Evolutionary conservation across 345 rosid species (phyloP), one percentile per base, ranked within the genome.

Genomic region (Ceriops zippeliana): DNA sequence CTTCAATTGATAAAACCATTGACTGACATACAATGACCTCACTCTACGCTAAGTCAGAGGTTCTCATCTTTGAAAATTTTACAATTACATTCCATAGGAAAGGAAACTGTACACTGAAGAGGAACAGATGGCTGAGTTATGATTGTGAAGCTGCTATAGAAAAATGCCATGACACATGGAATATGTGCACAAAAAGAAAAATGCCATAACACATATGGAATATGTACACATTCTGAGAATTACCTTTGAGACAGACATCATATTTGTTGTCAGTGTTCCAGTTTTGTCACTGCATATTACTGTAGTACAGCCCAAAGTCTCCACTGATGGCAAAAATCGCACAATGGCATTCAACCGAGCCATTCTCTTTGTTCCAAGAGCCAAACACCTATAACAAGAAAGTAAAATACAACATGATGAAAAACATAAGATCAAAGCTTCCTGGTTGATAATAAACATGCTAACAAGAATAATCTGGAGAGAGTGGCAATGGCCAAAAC

Each of bases 211-310:
- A 16, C 7, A 62, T 38, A 61, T 26, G 27, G 32, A 52, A 58
- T 58, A 65, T 61, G 42, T 52, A n/a, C 34, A 60, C 37, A 24
- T 53, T 62, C 52, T 76, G 70, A 67, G 65, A 62, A 78, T 79
- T 63, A 95, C 99, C 99, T 90, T 95, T 51, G 96, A 80, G 73
- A 91, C 97, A 31, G 99, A 95, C 98, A 95, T 95, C 99, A 95
- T 95, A 70, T 90, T 95, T 69, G 99, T 95, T 22, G 99, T 95
- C 79, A 95, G 83, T 71, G 98, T 95, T 76, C 99, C 99, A 61
- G 99, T 95, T 81, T 95, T 95, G 78, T 95, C 99, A 68, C 96
- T 91, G 83, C 99, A 95, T 74, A 95, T 95, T 70, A 95, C 99
- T 62, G 99, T 91, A 61, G 99, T 95, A 84, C 99, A 95, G 63